Base-by-base conservation (phyloP, 225 moss, liverwort and hornwort species). In the Bryoerythrophyllum caledonicum region DNA sequence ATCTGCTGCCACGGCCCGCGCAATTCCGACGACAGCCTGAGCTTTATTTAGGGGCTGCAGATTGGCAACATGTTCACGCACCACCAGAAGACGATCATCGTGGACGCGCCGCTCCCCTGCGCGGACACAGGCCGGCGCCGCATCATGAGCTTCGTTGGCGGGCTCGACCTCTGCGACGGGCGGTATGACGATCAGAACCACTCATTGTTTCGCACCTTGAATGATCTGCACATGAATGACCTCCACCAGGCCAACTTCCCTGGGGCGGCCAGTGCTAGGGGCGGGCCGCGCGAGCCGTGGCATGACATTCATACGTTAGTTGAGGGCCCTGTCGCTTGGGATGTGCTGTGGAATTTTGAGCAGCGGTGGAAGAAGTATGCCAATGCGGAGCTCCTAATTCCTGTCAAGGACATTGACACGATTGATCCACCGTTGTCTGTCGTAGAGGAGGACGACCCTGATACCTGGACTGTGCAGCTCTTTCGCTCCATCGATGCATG, bases 401-500 rank as follows among this genome's bases (percentile, higher is more conserved):
- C n/a, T n/a, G n/a, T 96, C 5, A 71, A 57, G 48, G 83, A 88
- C 11, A 27, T 84, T 2, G 46, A 70, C 3, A 71, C 82, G 11
- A 82, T 95, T 11, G 89, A 82, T 21, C 79, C 87, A 2, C 95
- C 95, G 0, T 85, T 85, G 24, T 67, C 78, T 44, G 96, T 93
- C 10, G 76, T 82, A 4, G 70, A 76, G 25, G 76, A 82, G 25
- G 78, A 90, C 9, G 93, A 96, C 73, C 84, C 83, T 17, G 91
- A 93, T 44, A 80, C 87, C 7, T 96, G 96, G 96, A 87, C 82
- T 24, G 91, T 93, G 68, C 96, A 96, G 83, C 41, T 93, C 46
- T 96, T 93, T 70, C 84, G 96, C 54, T 96, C 96, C 35, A 93
- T 96, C 64, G 96, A 96, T 53, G 91, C 86, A n/a, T n/a, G 95